Conservation (phyloP, 306 rosid genomes). For the Cucurbita maxima region DNA sequence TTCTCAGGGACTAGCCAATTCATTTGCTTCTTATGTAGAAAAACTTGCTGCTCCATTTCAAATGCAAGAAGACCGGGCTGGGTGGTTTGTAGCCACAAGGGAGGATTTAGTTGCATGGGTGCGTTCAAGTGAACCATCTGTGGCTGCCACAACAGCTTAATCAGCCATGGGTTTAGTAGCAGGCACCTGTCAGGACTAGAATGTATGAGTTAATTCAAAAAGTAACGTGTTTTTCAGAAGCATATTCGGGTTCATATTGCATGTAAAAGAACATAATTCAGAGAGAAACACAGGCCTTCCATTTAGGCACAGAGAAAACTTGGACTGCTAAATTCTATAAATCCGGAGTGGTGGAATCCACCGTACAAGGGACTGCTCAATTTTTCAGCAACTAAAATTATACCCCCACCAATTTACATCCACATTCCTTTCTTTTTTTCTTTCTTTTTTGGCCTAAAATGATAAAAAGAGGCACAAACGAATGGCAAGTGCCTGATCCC, state of each 20-base stretch:
- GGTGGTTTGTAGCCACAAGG: constrained; percentile 55
- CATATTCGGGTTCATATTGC: not conserved
- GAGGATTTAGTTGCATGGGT: constrained; percentile 80
- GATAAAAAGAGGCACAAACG: constrained; percentile 21
- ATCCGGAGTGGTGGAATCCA: constrained; percentile 57
- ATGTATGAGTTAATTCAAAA: not conserved
- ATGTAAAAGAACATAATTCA: not conserved
- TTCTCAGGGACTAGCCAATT: constrained; percentile 62
- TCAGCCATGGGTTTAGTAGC: not conserved
- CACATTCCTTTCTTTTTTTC: constrained; percentile 1
- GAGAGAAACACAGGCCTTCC: not conserved
- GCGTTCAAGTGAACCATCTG: constrained; percentile 25
- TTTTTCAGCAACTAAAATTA: constrained; percentile 33
- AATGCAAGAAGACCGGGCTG: constrained; percentile 55
- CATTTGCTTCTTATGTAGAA: constrained; percentile 64
- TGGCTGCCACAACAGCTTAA: constrained; percentile 2
- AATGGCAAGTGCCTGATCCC: constrained; percentile 32
- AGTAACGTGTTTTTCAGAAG: not conserved
- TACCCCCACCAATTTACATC: constrained; percentile 75
- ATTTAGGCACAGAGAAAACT: not conserved
- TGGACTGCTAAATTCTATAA: constrained; percentile 22
- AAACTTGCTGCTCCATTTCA: constrained; percentile 65
- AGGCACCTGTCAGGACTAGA: not conserved
- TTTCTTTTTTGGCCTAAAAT: constrained; percentile 8
- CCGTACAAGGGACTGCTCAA: constrained; percentile 42